Percentiles rank a stretch among this genome's conserved stretches.
Evolutionary conservation across 2,329 filamentous ascomycete species (phyloP).

Genomic region (Dothistroma septosporum): DNA sequence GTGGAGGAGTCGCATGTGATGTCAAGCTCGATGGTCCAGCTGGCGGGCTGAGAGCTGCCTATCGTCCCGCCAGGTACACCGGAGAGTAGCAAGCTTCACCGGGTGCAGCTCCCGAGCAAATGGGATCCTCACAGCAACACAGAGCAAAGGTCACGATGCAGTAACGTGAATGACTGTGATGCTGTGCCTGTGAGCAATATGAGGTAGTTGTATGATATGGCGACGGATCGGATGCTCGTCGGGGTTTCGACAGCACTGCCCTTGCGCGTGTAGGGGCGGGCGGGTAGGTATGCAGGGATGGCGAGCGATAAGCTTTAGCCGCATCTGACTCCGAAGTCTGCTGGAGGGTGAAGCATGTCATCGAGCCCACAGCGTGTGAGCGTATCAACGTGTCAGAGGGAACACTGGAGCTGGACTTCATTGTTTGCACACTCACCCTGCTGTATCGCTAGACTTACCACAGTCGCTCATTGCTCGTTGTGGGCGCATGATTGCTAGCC

Average conservation of each 20-base stretch:
- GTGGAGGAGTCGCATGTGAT: constrained; percentile 15
- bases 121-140: background rate
- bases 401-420: constrained; percentile 5
- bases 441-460: constrained; percentile 8
- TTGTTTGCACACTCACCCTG: constrained; percentile 1
- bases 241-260: background rate
- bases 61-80: background rate
- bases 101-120: background rate
- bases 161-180: background rate
- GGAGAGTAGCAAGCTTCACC: background rate
- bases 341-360: constrained; percentile 8
- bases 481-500: background rate
- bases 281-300: background rate
- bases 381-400: background rate
- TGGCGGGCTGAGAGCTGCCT: background rate
- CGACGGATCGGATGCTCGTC: background rate
- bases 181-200: background rate
- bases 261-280: background rate
- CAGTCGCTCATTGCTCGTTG: constrained; percentile 14
- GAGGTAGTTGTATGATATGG: background rate
- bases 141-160: background rate
- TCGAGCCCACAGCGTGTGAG: background rate
- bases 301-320: background rate
- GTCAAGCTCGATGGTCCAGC: constrained; percentile 1
- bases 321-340: constrained; percentile 1